Conservation (phyloP, 495 filamentous ascomycete genomes). For the Aspergillus asperescens region DNA sequence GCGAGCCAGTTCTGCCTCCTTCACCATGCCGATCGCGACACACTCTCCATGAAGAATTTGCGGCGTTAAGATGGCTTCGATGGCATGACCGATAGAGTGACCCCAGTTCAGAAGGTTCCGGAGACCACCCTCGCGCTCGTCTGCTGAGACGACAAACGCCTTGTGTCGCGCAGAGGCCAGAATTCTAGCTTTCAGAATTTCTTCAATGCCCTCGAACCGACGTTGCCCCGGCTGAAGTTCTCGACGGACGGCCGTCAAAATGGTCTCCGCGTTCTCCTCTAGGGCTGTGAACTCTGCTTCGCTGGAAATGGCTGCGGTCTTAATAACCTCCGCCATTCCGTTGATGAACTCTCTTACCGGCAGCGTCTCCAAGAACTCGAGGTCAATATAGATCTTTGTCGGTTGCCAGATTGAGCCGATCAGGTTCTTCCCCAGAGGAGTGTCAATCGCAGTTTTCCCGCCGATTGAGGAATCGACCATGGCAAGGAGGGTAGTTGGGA, state of each 20-base stretch:
- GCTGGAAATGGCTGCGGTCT: constrained; percentile 96
- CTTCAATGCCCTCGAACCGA: constrained; percentile 63
- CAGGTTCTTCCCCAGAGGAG: constrained; percentile 93
- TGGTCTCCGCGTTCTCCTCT: constrained; percentile 69
- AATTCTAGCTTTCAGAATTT: constrained; percentile 79
- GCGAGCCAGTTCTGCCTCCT: constrained; percentile 88
- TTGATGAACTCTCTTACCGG: constrained; percentile 94
- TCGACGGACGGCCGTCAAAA: constrained; percentile 65
- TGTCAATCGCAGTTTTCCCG: constrained; percentile 97
- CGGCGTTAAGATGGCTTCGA: constrained; percentile 90
- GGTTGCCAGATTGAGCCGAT: constrained; percentile 98
- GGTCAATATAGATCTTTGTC: constrained; percentile 85
- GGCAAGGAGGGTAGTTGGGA: constrained; percentile 87
- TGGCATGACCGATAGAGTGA: constrained; percentile 96
- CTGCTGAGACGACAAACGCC: constrained; percentile 84
- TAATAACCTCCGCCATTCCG: constrained; percentile 97
- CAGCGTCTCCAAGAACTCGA: constrained; percentile 86
- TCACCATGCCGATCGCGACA: constrained; percentile 97
- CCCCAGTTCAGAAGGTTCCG: constrained; percentile 96
- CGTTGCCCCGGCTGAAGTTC: constrained; percentile 47
- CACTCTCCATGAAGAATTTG: constrained; percentile 94
- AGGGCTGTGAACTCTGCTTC: constrained; percentile 80
- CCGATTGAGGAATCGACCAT: constrained; percentile 99
- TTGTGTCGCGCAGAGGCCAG: constrained; percentile 86
- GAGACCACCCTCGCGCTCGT: constrained; percentile 91